phyloP scores from a whole-genome alignment of 2,329 filamentous ascomycete genomes.

The Neocatenulostroma microsporum region DNA sequence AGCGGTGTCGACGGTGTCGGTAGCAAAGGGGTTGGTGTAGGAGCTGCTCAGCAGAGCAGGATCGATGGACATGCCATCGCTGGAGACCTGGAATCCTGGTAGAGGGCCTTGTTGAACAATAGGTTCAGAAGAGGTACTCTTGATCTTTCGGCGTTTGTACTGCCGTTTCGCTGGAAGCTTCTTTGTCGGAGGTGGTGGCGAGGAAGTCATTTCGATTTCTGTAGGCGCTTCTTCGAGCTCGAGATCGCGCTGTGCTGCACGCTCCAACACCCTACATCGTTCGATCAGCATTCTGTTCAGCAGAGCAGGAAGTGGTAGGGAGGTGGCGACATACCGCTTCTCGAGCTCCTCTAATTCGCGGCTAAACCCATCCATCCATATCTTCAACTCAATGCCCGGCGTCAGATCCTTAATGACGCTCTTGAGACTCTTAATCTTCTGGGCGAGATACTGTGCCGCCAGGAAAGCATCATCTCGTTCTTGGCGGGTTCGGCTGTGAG shows the following conservation, averaged over 20 bases:
- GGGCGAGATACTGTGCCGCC: slow-evolving; percentile 2
- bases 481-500: neutral
- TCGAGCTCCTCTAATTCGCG: slow-evolving; percentile 3
- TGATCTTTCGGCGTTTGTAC: neutral
- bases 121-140: neutral
- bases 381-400: neutral
- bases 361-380: neutral
- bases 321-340: slow-evolving; percentile 1
- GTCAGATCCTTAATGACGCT: slow-evolving; percentile 1
- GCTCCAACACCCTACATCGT: neutral
- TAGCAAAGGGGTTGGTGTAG: no score
- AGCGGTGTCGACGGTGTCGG: no score
- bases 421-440: slow-evolving; percentile 3
- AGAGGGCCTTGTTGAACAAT: neutral
- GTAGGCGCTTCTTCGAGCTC: neutral
- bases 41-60: neutral
- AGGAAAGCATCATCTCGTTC: slow-evolving; percentile 1
- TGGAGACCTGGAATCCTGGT: neutral
- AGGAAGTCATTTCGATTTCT: neutral
- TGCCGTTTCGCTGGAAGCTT: neutral
- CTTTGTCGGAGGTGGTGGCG: neutral
- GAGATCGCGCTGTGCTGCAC: neutral
- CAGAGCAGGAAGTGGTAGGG: no score
- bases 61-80: slow-evolving; percentile 3
- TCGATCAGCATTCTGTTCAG: neutral